A percentile compares a stretch with the other conserved stretches of the same genome.
These are phyloP conservation scores for Gnomoniopsis smithogilvyi DNA, from an alignment of 2,329 filamentous ascomycete genomes.

Conservation along the genomic window DNA sequence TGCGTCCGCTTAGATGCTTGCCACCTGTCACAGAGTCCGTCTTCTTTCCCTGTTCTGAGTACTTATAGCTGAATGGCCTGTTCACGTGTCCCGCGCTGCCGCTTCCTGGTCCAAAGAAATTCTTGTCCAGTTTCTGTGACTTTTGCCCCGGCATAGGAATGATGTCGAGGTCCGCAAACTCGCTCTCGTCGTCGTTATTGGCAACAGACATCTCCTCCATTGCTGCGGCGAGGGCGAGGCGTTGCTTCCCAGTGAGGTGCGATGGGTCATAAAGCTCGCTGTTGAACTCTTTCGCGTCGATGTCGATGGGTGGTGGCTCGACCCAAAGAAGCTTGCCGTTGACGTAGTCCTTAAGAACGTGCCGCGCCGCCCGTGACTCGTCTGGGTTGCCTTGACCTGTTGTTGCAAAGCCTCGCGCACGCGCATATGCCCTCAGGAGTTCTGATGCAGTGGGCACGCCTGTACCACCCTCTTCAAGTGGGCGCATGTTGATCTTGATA, in stretches of 20 bases:
- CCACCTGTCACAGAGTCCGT: slow-evolving; percentile 21
- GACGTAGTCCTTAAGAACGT: slow-evolving; percentile 95
- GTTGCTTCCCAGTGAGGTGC: slow-evolving; percentile 79
- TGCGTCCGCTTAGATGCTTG: slow-evolving; percentile 78
- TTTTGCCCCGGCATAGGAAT: slow-evolving; percentile 62
- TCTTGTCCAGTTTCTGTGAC: slow-evolving; percentile 74
- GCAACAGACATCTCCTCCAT: slow-evolving; percentile 44
- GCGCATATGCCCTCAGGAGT: slow-evolving; percentile 80
- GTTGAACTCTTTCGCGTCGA: slow-evolving; percentile 79
- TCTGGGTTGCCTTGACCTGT: slow-evolving; percentile 88
- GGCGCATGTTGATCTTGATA: slow-evolving; percentile 78
- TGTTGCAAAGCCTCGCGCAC: slow-evolving; percentile 85
- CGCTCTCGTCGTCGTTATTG: slow-evolving; percentile 29
- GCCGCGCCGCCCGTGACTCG: slow-evolving; percentile 84
- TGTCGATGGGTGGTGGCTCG: slow-evolving; percentile 74
- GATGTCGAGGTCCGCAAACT: slow-evolving; percentile 43
- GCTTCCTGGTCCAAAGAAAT: slow-evolving; percentile 75
- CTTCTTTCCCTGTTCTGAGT: slow-evolving; percentile 71
- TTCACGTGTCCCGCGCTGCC: slow-evolving; percentile 63
- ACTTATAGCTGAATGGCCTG: slow-evolving; percentile 87
- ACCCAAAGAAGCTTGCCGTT: slow-evolving; percentile 93
- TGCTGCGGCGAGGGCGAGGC: slow-evolving; percentile 56
- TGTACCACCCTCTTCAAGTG: slow-evolving; percentile 88
- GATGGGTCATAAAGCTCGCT: slow-evolving; percentile 78
- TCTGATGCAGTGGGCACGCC: slow-evolving; percentile 83